These are phyloP conservation scores for Podospora tetraspora DNA, from an alignment of 495 filamentous ascomycete genomes.

Conservation along the genomic window DNA sequence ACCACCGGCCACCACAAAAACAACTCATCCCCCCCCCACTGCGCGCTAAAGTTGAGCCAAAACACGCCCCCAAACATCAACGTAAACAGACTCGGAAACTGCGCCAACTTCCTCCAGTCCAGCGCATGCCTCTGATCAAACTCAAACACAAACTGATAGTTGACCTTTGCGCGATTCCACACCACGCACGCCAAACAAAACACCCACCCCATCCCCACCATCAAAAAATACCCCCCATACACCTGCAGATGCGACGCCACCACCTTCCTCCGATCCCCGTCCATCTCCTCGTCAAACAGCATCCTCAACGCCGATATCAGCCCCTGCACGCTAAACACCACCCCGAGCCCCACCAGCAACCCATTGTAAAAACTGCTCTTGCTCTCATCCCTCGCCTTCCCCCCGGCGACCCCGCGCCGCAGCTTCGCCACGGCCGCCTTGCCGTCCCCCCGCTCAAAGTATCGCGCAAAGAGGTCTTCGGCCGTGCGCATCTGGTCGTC, in stretches of 20 bases:
- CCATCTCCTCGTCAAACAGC: slow-evolving; percentile 47
- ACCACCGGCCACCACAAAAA: slow-evolving; percentile 85
- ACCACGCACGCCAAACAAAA: slow-evolving; percentile 75
- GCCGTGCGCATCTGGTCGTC: slow-evolving; percentile 72
- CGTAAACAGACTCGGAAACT: slow-evolving; percentile 74
- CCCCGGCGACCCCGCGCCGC: slow-evolving; percentile 37
- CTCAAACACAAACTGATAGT: slow-evolving; percentile 95
- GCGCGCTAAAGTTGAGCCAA: slow-evolving; percentile 74
- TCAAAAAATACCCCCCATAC: slow-evolving; percentile 79
- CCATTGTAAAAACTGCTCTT: slow-evolving; percentile 74
- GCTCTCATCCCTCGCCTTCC: slow-evolving; percentile 50
- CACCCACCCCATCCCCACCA: slow-evolving; percentile 63
- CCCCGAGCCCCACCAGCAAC: slow-evolving; percentile 64
- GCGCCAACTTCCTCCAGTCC: slow-evolving; percentile 83
- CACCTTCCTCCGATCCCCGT: slow-evolving; percentile 40
- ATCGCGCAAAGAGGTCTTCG: slow-evolving; percentile 87
- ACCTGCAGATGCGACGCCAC: slow-evolving; percentile 75
- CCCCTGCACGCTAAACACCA: slow-evolving; percentile 68
- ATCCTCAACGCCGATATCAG: slow-evolving; percentile 58
- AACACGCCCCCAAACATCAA: slow-evolving; percentile 73
- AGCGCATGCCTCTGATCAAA: slow-evolving; percentile 79
- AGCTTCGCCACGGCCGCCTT: slow-evolving; percentile 87
- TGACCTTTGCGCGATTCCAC: slow-evolving; percentile 79
- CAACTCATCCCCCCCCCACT: slow-evolving; percentile 56
- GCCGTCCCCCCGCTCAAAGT: slow-evolving; percentile 83